Evolutionary conservation across 108 stramenopile genomes (phyloP), one percentile per base, ranked within the genome.

Genomic region (Skeletonema grethae): DNA sequence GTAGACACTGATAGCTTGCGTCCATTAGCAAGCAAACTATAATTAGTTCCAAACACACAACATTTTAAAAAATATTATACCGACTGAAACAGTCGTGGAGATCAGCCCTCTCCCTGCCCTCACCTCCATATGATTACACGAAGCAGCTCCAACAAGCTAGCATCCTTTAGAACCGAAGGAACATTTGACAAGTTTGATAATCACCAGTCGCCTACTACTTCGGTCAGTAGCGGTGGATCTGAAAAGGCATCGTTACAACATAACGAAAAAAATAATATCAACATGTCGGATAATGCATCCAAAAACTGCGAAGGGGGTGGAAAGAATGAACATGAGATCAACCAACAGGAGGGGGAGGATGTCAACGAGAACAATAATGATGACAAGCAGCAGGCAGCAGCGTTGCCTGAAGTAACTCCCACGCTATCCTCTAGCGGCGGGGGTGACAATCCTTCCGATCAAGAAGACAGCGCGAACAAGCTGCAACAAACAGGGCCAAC

Each of bases 371-470:
- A 20, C 43, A 18, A 18, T 48, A 48, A 48, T 16, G n/a, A 3
- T 16, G 16, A 6, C n/a, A n/a, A 48, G 11, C 46, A 48, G 10
- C 36, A 38, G 10, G 10, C 6, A 6, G 46, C 22, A 8, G 15
- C n/a, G n/a, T n/a, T 53, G 2, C 50, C 50, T 1, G 50, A 53
- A 22, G 50, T 53, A 22, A 53, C 50, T 22, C 50, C 50, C 22
- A 53, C 50, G 1, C 50, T 53, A 9, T 22, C 50, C 8, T 53
- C 50, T 2, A 53, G 50, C 50, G 50, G 50, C 16, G 50, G 50
- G 22, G 50, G 50, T 22, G 50, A 53, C 50, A 53, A 53, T 22
- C 50, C 50, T 16, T 53, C 50, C 22, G 50, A 53, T 53, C 18
- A 20, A 22, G 50, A 20, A 53, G 50, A 22, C 46, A 16, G 5